These are phyloP conservation scores for Thraustochytrium striatum DNA, from an alignment of 352 stramenopile species.

Conservation along the genomic window DNA sequence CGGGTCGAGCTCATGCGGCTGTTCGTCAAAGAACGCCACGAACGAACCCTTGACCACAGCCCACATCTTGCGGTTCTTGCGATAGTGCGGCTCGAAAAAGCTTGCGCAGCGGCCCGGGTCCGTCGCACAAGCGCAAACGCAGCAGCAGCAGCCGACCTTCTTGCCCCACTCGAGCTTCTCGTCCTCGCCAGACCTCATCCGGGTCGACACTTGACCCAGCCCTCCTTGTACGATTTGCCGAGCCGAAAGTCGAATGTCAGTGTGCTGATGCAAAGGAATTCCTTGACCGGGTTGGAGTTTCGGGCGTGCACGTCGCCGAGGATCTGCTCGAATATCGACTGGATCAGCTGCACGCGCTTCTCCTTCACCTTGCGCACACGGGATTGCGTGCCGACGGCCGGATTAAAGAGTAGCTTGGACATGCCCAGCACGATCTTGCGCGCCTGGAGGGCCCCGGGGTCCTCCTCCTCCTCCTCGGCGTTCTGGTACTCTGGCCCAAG, in stretches of 20 bases:
- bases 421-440: background rate
- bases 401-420: constrained; percentile 17
- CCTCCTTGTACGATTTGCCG: constrained; percentile 17
- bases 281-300: background rate
- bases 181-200: constrained; percentile 2
- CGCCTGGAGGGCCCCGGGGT: background rate
- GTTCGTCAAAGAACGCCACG: constrained; percentile 32
- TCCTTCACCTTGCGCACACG: constrained; percentile 34
- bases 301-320: background rate
- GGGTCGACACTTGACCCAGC: constrained; percentile 6
- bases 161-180: constrained; percentile 37
- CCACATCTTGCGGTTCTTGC: constrained; percentile 12
- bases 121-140: constrained; percentile 12
- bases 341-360: background rate
- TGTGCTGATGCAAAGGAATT: constrained; percentile 36
- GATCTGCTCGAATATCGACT: background rate
- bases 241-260: constrained; percentile 38
- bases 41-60: constrained; percentile 33
- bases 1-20: background rate
- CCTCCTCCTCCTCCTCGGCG: background rate
- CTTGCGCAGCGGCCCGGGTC: background rate
- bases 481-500: background rate
- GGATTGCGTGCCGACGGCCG: background rate
- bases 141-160: constrained; percentile 27
- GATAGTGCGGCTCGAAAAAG: constrained; percentile 22